Base-by-base conservation (phyloP, 176 grass and related monocot species). In the Poa annua region DNA sequence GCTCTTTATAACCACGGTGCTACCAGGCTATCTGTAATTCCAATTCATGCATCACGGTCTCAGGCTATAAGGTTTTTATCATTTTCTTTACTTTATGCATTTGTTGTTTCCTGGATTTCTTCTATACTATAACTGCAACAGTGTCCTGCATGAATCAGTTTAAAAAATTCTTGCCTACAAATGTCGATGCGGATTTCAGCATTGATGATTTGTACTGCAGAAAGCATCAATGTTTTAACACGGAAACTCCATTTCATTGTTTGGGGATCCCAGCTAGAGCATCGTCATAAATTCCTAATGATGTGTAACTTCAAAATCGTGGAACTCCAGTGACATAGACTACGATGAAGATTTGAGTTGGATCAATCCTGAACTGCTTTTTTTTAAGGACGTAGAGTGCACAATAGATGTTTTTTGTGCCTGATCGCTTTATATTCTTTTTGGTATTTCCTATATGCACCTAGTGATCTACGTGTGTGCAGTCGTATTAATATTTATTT, bases 21-120 rank as follows among this genome's bases (percentile, higher is more conserved):
- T 65, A 91, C 93, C 78, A 90, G 91, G 70, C 81, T 96, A 90
- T 92, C 91, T 35, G 88, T 96, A 56, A 89, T 96, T 79, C 93
- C 93, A 85, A 83, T 96, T 74, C 88, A 93, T 16, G 93, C 90
- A 71, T 96, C 93, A 26, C 84, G 93, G 73, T 96, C 93, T 60
- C 91, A 96, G 81, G 90, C 90, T 64, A 81, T 96, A 86, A 92
- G 93, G 93, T 96, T 13, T 66, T 65, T 50, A 14, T 89, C 64
- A 32, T 36, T 79, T 77, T 80, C 72, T 54, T 80, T 80, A 19
- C 19, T 74, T 63, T 11, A 41, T 78, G 59, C 22, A 13, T 75
- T 73, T 80, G 70, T 79, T 25, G 26, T 44, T 32, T 74, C 0
- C 0, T 79, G 29, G 74, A 83, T 41, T 74, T 80, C 5, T 65